A percentile compares a stretch with the other conserved stretches of the same genome.
phyloP scores from a whole-genome alignment of 495 filamentous ascomycete species.

The Neurospora sp. region DNA sequence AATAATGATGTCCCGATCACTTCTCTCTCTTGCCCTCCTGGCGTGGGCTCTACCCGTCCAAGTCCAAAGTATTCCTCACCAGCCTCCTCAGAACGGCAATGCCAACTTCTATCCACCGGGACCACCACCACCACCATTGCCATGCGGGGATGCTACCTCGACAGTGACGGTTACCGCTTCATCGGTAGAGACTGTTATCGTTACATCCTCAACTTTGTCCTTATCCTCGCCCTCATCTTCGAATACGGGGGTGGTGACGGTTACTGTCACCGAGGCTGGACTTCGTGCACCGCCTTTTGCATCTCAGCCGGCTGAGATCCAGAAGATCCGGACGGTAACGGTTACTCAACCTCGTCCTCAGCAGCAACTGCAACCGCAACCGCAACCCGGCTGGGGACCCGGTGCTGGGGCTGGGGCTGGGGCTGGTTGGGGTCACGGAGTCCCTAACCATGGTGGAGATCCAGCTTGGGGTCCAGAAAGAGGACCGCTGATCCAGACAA shows the following conservation, averaged over 20 bases:
- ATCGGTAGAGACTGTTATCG: not conserved
- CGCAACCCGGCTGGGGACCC: not conserved
- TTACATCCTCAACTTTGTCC: not conserved
- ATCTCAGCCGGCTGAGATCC: not conserved
- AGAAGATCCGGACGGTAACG: not conserved
- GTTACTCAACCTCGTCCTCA: not conserved
- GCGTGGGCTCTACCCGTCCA: not conserved
- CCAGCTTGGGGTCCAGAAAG: not conserved
- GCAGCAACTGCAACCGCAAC: not conserved
- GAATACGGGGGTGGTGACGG: not conserved
- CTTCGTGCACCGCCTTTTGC: not conserved
- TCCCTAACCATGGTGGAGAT: not conserved
- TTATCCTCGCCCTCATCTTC: not conserved
- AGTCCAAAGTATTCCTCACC: not conserved
- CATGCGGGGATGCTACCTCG: not conserved
- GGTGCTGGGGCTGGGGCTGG: not conserved
- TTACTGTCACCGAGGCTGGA: not conserved
- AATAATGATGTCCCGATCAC: not conserved
- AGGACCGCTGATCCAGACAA: not conserved
- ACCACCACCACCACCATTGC: not conserved
- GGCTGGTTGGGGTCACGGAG: not conserved
- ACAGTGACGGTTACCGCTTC: constrained; percentile 4
- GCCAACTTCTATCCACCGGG: not conserved
- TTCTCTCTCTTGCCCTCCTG: not conserved
- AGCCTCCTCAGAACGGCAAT: not conserved